Evolutionary conservation across 495 filamentous ascomycete species (phyloP), one percentile per base, ranked within the genome.

Genomic region (Staphylotrichum tortipilum): DNA sequence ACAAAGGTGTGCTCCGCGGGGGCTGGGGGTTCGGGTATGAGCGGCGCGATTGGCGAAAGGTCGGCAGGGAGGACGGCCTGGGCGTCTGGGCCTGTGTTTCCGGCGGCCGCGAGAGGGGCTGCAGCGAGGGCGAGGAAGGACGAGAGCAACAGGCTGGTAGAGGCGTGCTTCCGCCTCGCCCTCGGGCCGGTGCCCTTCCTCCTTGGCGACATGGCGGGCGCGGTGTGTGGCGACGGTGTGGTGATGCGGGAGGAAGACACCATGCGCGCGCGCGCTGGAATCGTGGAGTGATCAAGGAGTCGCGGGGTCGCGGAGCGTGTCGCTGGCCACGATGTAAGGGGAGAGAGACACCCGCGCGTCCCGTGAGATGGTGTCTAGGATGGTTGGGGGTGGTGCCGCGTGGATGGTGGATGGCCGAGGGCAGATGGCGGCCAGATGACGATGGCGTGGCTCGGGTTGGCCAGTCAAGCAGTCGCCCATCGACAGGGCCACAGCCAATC

Each of bases 41-140:
- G 46, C 3, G 72, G 68, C 3, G 59, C 49, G 28, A 69, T 49
- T 50, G 65, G 62, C 19, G 66, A 39, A 40, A 62, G 47, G 31
- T 68, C 58, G 52, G 70, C 66, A 41, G 61, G 68, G 45, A 66
- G 53, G 24, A 56, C 61, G 17, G 52, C 44, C 26, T 59, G 59
- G 3, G 61, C 59, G 19, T 59, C 52, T 40, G 47, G 33, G 17
- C 34, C 21, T 11, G 41, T 28, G 30, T 55, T 50, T 14, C 51
- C 59, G 41, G 45, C 35, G 18, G 63, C 69, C 4, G 52, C 56
- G 34, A 65, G 36, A 15, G 71, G 53, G 17, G 68, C 56, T 22
- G 68, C 65, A 19, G 76, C 72, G 50, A 79, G 60, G 47, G 79
- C 79, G 36, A 86, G 75, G 66, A 84, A 79, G 41, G 76, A 83